Evolutionary conservation across 805 yeast species (phyloP).

Genomic region (Cephaloascus fragrans): DNA sequence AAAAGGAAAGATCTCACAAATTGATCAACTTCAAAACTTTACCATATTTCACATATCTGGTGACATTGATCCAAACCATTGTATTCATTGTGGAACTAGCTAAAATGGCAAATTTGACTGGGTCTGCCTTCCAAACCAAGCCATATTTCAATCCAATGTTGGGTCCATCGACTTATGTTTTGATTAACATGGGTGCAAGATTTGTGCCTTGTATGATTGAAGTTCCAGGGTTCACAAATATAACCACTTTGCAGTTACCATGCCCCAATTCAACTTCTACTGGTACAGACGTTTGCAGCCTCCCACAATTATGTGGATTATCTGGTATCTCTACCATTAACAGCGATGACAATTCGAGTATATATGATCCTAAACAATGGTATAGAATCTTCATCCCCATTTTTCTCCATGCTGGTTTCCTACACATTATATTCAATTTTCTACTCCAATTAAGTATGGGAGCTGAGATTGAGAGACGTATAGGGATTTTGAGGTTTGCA

Average conservation of each 20-base stretch:
- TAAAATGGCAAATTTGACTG: conserved; percentile 48
- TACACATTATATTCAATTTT: conserved; percentile 58
- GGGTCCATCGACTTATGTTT: conserved; percentile 61
- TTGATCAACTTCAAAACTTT: conserved; percentile 4
- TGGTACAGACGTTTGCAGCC: conserved; percentile 45
- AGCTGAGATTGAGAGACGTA: conserved; percentile 40
- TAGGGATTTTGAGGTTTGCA: conserved; percentile 46
- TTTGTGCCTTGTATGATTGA: conserved; percentile 63
- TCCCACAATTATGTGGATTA: conserved; percentile 54
- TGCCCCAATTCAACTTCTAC: conserved; percentile 57
- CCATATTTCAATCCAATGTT: conserved; percentile 74
- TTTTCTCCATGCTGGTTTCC: conserved; percentile 64
- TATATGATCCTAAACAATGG: conserved; percentile 49
- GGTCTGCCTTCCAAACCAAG: conserved; percentile 54
- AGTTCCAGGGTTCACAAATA: conserved; percentile 39
- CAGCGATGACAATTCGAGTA: conserved; percentile 7
- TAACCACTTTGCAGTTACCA: conserved; percentile 39
- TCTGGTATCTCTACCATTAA: conserved; percentile 29
- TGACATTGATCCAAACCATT: conserved; percentile 34
- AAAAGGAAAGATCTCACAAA: no score
- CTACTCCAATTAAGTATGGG: conserved; percentile 56
- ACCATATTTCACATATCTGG: conserved; percentile 30
- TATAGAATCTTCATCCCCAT: conserved; percentile 63
- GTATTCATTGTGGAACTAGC: conserved; percentile 57
- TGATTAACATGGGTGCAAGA: conserved; percentile 62